These are phyloP conservation scores for Hymenoscyphus linearis DNA, from an alignment of 2,329 filamentous ascomycete genomes.

Conservation along the genomic window DNA sequence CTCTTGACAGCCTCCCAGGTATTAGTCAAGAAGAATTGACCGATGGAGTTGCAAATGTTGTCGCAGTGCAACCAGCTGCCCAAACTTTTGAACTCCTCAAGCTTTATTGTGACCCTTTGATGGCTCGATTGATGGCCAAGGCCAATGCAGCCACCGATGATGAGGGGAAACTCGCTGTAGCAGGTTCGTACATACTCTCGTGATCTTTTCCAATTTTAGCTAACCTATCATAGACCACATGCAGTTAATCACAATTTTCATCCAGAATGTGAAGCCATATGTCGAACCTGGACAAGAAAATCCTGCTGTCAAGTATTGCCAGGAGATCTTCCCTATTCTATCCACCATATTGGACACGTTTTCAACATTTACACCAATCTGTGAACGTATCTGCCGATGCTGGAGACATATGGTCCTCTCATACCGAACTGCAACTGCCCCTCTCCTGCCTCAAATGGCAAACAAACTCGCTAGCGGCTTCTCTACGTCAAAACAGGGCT, in stretches of 20 bases:
- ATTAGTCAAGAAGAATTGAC: constrained; percentile 93
- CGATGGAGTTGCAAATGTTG: constrained; percentile 87
- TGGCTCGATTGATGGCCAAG: constrained; percentile 77
- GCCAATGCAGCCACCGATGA: constrained; percentile 82
- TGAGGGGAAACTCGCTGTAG: constrained; percentile 76
- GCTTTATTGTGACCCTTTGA: constrained; percentile 86
- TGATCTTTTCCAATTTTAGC: background rate
- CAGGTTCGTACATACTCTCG: constrained; percentile 48
- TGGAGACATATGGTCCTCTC: constrained; percentile 98
- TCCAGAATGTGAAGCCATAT: constrained; percentile 71
- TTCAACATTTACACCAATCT: constrained; percentile 77
- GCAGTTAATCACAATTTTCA: constrained; percentile 86
- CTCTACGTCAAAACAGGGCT: constrained; percentile 79
- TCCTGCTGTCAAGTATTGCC: constrained; percentile 92
- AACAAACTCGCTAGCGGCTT: constrained; percentile 86
- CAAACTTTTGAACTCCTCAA: constrained; percentile 84
- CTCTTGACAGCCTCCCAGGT: constrained; percentile 79
- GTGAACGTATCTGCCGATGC: constrained; percentile 88
- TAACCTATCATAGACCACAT: constrained; percentile 61
- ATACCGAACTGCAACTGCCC: constrained; percentile 83
- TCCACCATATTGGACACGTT: constrained; percentile 86
- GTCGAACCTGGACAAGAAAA: constrained; percentile 69
- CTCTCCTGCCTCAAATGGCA: constrained; percentile 77
- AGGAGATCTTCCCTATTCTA: constrained; percentile 85
- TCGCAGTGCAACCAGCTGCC: constrained; percentile 75